Conservation (phyloP, 2,329 filamentous ascomycete genomes). For the Xenoacremonium recifei region DNA sequence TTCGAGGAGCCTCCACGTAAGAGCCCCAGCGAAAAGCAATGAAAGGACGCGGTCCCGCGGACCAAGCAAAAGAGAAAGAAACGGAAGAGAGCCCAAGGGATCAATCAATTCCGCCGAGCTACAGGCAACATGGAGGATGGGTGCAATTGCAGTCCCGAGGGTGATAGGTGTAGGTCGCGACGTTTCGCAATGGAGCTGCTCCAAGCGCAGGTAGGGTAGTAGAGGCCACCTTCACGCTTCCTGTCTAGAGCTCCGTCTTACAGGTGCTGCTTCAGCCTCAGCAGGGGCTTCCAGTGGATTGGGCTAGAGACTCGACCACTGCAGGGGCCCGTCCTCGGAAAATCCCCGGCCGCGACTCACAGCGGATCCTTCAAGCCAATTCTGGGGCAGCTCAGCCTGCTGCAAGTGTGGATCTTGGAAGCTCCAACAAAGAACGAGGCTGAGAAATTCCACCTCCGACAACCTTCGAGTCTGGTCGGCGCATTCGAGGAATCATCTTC, state of each 20-base stretch:
- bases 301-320: not conserved
- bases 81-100: constrained; percentile 3
- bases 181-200: not conserved
- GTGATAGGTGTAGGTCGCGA: no score
- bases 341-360: constrained; percentile 5
- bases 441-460: constrained; percentile 17
- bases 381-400: constrained; percentile 3
- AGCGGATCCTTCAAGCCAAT: no score
- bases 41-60: not conserved
- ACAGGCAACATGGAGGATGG: constrained; percentile 11
- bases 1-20: no score
- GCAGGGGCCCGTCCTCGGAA: constrained; percentile 1
- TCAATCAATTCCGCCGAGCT: constrained; percentile 6
- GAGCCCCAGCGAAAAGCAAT: no score
- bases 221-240: constrained; percentile 17
- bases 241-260: no score
- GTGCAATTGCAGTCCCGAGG: no score
- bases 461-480: not conserved
- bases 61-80: constrained; percentile 1
- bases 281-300: no score
- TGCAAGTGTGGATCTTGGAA: not conserved
- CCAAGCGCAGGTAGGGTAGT: not conserved
- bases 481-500: no score
- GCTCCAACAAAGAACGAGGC: constrained; percentile 16
- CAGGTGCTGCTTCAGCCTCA: no score